Base-by-base conservation (phyloP, 306 rosid species). In the Hippophae gyantsensis region DNA sequence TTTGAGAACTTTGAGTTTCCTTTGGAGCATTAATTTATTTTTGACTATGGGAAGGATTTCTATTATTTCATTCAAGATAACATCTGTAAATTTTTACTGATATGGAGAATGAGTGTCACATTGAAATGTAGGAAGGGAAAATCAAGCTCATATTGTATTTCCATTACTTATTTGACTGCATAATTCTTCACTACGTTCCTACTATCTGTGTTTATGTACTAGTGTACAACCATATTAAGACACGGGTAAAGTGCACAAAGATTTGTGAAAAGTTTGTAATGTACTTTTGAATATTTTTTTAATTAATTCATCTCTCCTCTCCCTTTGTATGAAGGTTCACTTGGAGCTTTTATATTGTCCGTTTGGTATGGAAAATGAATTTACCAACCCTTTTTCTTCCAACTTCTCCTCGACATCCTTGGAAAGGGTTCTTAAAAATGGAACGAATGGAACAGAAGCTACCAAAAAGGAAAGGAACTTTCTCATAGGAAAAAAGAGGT, bases 331-430 rank as follows among this genome's bases (percentile, higher is more conserved):
- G 12, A 75, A 88, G 97, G 97, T 88, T 49, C 94, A 93, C 61
- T 79, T 93, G 86, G 99, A 93, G 82, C 95, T 93, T 58, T 73
- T 88, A 54, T 93, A 93, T 81, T 70, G 57, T 74, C 99, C 99
- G 23, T 75, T 40, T 58, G 99, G 97, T 76, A 80, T 64, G 79
- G 90, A 82, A 62, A 93, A 77, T 67, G 74, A 80, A 61, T 69
- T 84, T 69, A 69, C 83, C 64, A 93, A 93, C 60, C 99, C 97
- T 49, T 93, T 84, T 74, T 62, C 89, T 67, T 63, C 84, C 47
- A 57, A 72, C 54, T 68, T 63, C 65, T 72, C 89, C 10, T 67
- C 88, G 95, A 93, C 97, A 40, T 82, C 97, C 68, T 80, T 93
- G 72, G 99, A 93, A 70, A 93, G 70, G 84, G 82, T 86, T 67